Evolutionary conservation across 164 flowering plant genomes (phyloP).

Genomic region (Hamamelis virginiana): DNA sequence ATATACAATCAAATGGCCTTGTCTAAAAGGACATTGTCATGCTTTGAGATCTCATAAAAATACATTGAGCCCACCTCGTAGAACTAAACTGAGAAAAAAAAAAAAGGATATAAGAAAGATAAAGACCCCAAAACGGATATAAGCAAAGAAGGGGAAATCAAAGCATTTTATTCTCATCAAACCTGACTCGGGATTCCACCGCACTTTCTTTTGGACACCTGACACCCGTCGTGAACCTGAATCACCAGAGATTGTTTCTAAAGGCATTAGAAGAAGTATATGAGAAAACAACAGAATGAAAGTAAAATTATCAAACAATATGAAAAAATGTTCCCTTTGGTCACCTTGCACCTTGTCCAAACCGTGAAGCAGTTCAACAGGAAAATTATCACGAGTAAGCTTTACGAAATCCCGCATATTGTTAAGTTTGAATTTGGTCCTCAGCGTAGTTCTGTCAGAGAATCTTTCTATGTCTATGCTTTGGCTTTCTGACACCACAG

Average conservation of each 20-base stretch:
- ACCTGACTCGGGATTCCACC: conserved; percentile 53
- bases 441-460: conserved; percentile 34
- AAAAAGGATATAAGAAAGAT: not conserved
- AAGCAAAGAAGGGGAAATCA: not conserved
- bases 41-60: not conserved
- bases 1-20: too few species aligned
- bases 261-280: not conserved
- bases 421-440: conserved; percentile 16
- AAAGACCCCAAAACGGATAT: not conserved
- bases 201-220: conserved; percentile 31
- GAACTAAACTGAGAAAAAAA: not conserved
- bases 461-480: conserved; percentile 35
- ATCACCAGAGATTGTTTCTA: conserved; percentile 4
- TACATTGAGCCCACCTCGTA: not conserved
- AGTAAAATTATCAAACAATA: not conserved
- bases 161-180: conserved; percentile 6
- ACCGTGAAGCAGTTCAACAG: conserved; percentile 26
- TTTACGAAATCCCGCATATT: conserved; percentile 26
- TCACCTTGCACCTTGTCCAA: conserved; percentile 25
- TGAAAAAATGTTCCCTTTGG: not conserved
- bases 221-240: conserved; percentile 28
- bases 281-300: not conserved
- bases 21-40: too few species aligned
- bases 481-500: conserved; percentile 25
- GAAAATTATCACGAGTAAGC: conserved; percentile 27